A percentile compares a stretch with the other conserved stretches of the same genome.
phyloP scores from a whole-genome alignment of 176 grass and related monocot species.

The Pontederia paniculata region DNA sequence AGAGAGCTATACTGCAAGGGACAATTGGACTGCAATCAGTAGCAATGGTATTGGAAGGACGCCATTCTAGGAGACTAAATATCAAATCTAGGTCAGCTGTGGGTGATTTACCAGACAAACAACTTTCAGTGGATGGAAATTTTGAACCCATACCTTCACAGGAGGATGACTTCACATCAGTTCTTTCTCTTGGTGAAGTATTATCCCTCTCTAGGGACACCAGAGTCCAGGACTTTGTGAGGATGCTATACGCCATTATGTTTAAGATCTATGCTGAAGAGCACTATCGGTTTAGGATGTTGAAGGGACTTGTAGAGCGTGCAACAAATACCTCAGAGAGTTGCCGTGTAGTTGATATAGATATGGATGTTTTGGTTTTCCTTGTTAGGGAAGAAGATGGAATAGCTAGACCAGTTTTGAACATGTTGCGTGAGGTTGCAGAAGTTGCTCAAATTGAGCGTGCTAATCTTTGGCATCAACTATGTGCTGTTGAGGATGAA shows the following conservation, averaged over 20 bases:
- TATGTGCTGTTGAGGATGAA: slow-evolving; percentile 72
- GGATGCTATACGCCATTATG: slow-evolving; percentile 79
- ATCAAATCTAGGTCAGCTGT: slow-evolving; percentile 37
- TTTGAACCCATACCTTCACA: slow-evolving; percentile 35
- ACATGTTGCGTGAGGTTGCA: slow-evolving; percentile 69
- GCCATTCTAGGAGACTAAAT: slow-evolving; percentile 48
- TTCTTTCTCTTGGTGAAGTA: slow-evolving; percentile 81
- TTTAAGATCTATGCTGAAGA: slow-evolving; percentile 79
- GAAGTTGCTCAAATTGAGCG: slow-evolving; percentile 69
- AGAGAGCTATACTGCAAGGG: slow-evolving; percentile 53
- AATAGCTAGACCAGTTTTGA: slow-evolving; percentile 62
- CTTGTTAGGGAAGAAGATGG: slow-evolving; percentile 74
- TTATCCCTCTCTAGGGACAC: slow-evolving; percentile 59
- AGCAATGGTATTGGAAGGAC: slow-evolving; percentile 74
- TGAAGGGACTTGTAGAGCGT: slow-evolving; percentile 81
- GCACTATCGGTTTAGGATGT: slow-evolving; percentile 74
- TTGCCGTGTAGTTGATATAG: slow-evolving; percentile 62
- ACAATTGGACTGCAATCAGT: slow-evolving; percentile 64
- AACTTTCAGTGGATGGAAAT: slow-evolving; percentile 45
- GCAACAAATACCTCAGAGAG: slow-evolving; percentile 71
- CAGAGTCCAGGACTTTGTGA: slow-evolving; percentile 62
- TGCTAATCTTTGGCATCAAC: slow-evolving; percentile 86
- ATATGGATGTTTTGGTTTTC: slow-evolving; percentile 91
- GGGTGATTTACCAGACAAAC: slow-evolving; percentile 53
- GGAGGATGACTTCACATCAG: slow-evolving; percentile 81